A percentile compares a stretch with the other conserved stretches of the same genome.
Conservation (phyloP, 2,329 filamentous ascomycete genomes). For the Botryotinia globosa region DNA sequence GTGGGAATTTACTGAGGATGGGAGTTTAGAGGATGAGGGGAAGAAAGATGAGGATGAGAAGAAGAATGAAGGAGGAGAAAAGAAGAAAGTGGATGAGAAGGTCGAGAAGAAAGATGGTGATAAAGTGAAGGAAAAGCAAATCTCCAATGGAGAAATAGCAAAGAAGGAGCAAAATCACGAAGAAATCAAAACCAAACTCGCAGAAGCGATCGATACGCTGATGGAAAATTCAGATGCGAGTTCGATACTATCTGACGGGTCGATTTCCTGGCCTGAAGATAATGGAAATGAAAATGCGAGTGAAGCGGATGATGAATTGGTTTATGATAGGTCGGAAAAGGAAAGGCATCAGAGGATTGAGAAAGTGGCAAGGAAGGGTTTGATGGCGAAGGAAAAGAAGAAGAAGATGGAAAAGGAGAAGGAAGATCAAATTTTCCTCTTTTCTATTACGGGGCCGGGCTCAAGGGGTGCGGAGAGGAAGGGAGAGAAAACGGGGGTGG, state of each 20-base stretch:
- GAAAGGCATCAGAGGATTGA: neutral
- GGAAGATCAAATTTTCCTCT: slow-evolving; percentile 33
- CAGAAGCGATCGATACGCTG: neutral
- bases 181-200: slow-evolving; percentile 19
- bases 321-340: neutral
- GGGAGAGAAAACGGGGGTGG: neutral
- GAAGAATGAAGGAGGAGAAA: neutral
- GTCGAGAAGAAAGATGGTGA: slow-evolving; percentile 24
- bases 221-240: neutral
- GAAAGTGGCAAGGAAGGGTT: neutral
- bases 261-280: slow-evolving; percentile 5
- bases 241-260: slow-evolving; percentile 1
- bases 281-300: neutral
- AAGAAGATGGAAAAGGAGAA: slow-evolving; percentile 15
- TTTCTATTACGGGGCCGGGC: slow-evolving; percentile 24
- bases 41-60: slow-evolving; percentile 23
- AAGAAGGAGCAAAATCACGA: slow-evolving; percentile 16
- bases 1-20: slow-evolving; percentile 80
- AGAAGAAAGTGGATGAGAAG: slow-evolving; percentile 21
- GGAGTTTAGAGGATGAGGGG: slow-evolving; percentile 46
- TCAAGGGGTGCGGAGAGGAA: neutral
- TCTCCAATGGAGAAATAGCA: neutral
- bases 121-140: slow-evolving; percentile 15
- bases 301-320: slow-evolving; percentile 5
- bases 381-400: slow-evolving; percentile 9